A percentile compares a stretch with the other conserved stretches of the same genome.
Conservation (phyloP, 2,329 filamentous ascomycete species). For the Aspergillus spinulosporus region DNA sequence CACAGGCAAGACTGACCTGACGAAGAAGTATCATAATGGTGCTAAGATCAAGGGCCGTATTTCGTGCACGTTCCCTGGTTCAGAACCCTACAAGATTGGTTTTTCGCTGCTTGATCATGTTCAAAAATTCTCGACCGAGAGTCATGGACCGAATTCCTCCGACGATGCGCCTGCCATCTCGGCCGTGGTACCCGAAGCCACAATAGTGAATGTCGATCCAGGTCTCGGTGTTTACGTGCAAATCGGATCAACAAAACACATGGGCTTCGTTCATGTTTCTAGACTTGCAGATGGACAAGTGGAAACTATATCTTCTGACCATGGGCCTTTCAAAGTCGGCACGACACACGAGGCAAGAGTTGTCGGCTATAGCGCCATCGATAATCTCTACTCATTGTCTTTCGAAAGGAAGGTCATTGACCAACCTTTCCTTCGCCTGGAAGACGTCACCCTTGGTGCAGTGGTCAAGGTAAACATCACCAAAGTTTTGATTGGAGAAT, state of each 20-base stretch:
- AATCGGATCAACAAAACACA: constrained; percentile 61
- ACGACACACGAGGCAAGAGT: constrained; percentile 79
- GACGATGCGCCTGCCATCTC: constrained; percentile 56
- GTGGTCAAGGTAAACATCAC: constrained; percentile 81
- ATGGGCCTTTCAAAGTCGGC: constrained; percentile 75
- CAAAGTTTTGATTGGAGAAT: constrained; percentile 74
- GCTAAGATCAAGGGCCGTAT: constrained; percentile 82
- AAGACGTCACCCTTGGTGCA: constrained; percentile 81
- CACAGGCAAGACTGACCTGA: constrained; percentile 67
- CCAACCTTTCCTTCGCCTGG: constrained; percentile 85
- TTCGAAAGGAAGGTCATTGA: constrained; percentile 79
- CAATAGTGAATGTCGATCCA: constrained; percentile 75
- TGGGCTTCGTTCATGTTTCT: constrained; percentile 96
- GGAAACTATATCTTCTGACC: constrained; percentile 73
- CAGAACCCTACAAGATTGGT: constrained; percentile 79
- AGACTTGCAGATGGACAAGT: constrained; percentile 86
- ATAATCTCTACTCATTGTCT: constrained; percentile 82
- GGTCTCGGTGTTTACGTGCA: constrained; percentile 80
- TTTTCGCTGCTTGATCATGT: constrained; percentile 88
- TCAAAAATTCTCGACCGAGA: constrained; percentile 56
- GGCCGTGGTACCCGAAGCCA: constrained; percentile 73
- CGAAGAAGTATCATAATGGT: constrained; percentile 77
- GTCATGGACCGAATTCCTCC: constrained; percentile 40
- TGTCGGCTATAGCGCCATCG: constrained; percentile 81
- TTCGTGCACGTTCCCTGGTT: constrained; percentile 79